Evolutionary conservation across 345 rosid species (phyloP).

Genomic region (Populus deltoides): DNA sequence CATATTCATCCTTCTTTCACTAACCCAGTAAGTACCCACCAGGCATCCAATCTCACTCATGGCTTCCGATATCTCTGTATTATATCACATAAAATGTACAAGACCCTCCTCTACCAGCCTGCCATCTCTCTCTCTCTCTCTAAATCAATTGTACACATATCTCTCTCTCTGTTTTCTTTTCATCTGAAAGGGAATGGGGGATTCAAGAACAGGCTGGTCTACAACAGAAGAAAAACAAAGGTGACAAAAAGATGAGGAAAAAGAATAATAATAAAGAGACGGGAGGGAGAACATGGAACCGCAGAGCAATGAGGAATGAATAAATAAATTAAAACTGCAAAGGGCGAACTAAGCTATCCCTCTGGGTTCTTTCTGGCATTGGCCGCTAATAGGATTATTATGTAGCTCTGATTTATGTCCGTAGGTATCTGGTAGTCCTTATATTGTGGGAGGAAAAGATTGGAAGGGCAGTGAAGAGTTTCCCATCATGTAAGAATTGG

Average conservation of each 20-base stretch:
- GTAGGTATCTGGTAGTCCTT: conserved; percentile 42
- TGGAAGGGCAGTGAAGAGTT: conserved; percentile 29
- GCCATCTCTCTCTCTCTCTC: conserved; percentile 31
- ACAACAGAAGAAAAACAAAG: conserved; percentile 21
- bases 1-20: conserved; percentile 46
- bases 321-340: conserved; percentile 51
- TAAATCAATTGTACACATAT: conserved; percentile 40
- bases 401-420: conserved; percentile 48
- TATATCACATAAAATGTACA: conserved; percentile 53
- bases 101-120: conserved; percentile 40
- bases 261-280: conserved; percentile 6
- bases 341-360: conserved; percentile 51
- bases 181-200: conserved; percentile 23
- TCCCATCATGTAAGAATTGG: conserved; percentile 23
- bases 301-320: conserved; percentile 59
- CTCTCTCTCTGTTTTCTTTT: background rate
- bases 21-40: conserved; percentile 53
- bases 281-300: conserved; percentile 36
- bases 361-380: conserved; percentile 41
- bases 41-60: conserved; percentile 40
- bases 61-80: conserved; percentile 47
- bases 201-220: conserved; percentile 48
- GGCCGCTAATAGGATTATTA: conserved; percentile 42
- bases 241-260: conserved; percentile 2
- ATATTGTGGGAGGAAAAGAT: conserved; percentile 23